These are phyloP conservation scores for Carex kokanica DNA, from an alignment of 176 grass and related monocot genomes.

Conservation along the genomic window DNA sequence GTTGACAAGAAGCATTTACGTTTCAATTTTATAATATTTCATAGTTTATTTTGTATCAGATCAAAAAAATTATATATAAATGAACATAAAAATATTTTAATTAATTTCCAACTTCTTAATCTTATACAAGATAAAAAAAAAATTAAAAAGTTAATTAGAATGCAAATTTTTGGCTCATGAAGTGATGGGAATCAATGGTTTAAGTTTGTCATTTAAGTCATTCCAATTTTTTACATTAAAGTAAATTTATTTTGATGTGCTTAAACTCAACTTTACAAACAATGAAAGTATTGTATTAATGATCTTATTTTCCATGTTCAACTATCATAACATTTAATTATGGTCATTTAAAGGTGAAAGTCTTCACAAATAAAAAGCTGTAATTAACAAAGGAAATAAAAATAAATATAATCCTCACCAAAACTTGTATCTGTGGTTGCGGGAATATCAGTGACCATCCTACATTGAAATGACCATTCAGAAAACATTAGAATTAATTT, in stretches of 20 bases:
- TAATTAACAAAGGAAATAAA: not conserved
- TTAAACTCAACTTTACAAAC: not conserved
- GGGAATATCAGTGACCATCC: conserved; percentile 93
- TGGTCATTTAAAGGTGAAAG: not conserved
- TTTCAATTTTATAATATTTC: not conserved
- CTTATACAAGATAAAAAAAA: not conserved
- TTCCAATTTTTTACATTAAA: not conserved
- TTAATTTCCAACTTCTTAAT: no score
- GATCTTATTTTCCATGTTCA: not conserved
- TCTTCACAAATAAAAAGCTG: not conserved
- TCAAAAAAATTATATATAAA: not conserved
- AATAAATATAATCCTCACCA: conserved; percentile 39
- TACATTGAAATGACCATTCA: conserved; percentile 33
- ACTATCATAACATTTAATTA: not conserved
- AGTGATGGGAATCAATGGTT: not conserved
- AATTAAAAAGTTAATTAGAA: not conserved
- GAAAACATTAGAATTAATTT: not conserved
- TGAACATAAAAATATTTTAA: not conserved
- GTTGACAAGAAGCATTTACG: not conserved
- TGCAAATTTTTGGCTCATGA: not conserved
- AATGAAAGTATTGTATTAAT: not conserved
- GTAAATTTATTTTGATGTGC: not conserved
- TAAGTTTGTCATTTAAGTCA: not conserved
- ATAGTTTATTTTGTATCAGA: not conserved
- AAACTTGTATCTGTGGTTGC: conserved; percentile 57